These are phyloP conservation scores for Syncephalastrum racemosum DNA, from an alignment of 371 early-diverging fungal species.

Conservation along the genomic window DNA sequence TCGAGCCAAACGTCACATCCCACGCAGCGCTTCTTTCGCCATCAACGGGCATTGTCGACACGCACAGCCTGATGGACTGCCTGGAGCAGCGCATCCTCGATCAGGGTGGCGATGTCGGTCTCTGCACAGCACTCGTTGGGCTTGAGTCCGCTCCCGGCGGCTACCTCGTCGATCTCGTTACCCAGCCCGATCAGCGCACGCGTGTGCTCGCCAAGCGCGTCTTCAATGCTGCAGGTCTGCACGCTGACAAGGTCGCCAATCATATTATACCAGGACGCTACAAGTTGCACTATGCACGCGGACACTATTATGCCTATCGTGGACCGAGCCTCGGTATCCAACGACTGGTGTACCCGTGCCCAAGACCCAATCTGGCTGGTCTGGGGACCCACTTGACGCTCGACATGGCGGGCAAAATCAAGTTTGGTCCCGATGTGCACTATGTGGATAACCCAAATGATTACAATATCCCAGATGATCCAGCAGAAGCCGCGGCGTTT, in stretches of 20 bases:
- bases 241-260: slow-evolving; percentile 65
- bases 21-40: slow-evolving; percentile 64
- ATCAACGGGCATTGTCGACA: slow-evolving; percentile 83
- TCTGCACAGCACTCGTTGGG: slow-evolving; percentile 47
- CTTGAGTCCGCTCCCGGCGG: slow-evolving; percentile 35
- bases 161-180: slow-evolving; percentile 50
- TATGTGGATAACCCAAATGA: slow-evolving; percentile 61
- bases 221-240: slow-evolving; percentile 81
- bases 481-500: slow-evolving; percentile 42
- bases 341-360: slow-evolving; percentile 85
- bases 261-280: slow-evolving; percentile 44
- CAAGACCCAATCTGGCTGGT: slow-evolving; percentile 68
- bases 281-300: slow-evolving; percentile 70
- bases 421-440: slow-evolving; percentile 84
- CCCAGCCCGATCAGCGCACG: slow-evolving; percentile 34
- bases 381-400: slow-evolving; percentile 86
- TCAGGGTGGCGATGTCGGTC: slow-evolving; percentile 52
- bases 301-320: slow-evolving; percentile 72
- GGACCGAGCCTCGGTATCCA: slow-evolving; percentile 38
- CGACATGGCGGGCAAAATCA: slow-evolving; percentile 73
- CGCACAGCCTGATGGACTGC: slow-evolving; percentile 67
- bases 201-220: slow-evolving; percentile 59
- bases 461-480: slow-evolving; percentile 55
- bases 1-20: slow-evolving; percentile 67
- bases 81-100: slow-evolving; percentile 43